Evolutionary conservation across 495 filamentous ascomycete genomes (phyloP), one percentile per base, ranked within the genome.

Genomic region (Alectoria sarmentosa): DNA sequence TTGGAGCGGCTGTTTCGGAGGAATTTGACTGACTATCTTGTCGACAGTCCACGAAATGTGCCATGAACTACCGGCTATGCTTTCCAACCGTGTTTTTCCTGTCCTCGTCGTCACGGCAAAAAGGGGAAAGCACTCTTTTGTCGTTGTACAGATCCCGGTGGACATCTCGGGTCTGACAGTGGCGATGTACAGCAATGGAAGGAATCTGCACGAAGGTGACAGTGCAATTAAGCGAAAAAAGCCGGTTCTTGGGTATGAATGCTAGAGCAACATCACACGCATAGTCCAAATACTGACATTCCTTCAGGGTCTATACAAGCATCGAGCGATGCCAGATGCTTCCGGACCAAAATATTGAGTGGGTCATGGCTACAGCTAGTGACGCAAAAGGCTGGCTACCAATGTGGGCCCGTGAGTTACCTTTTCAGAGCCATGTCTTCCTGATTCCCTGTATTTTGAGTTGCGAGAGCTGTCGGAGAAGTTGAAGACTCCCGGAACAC

Each of bases 351-450:
- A 65, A 77, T 39, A 77, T 85, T 37, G 77, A 82, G 66, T 89
- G 84, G 84, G 71, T 84, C n/a, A 86, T 87, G 80, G 82, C 82
- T 23, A 87, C 85, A 56, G 79, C 83, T 30, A 83, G 82, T 57
- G 82, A 90, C 71, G 86, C 86, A 0, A 77, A 76, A 42, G 86
- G 87, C 23, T 76, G 77, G 56, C 72, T 90, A 60, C 87, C 87
- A 11, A 75, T 78, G 71, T 85, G 78, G 78, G 70, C 84, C 63
- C 86, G n/a, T n/a, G n/a, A n/a, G n/a, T n/a, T n/a, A n/a, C n/a
- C n/a, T n/a, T n/a, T n/a, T n/a, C n/a, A n/a, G n/a, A n/a, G n/a
- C n/a, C n/a, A n/a, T n/a, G n/a, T n/a, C n/a, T n/a, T n/a, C n/a
- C n/a, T n/a, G n/a, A n/a, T n/a, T n/a, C n/a, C n/a, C n/a, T n/a